These are phyloP conservation scores for Trichomonas vaginalis DNA, from an alignment of 208 protist genomes.

Conservation along the genomic window DNA sequence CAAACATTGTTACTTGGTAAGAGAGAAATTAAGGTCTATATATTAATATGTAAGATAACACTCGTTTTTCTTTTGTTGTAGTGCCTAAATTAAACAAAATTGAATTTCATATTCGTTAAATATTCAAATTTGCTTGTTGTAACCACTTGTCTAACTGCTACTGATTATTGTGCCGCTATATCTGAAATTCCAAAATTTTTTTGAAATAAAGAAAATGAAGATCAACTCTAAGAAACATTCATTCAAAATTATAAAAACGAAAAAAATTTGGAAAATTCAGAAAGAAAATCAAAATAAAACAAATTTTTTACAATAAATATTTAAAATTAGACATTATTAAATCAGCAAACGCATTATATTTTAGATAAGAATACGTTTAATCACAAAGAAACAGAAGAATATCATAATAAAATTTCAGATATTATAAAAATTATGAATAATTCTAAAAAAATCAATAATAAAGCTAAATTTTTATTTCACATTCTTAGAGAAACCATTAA, in stretches of 20 bases:
- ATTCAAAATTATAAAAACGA: neutral
- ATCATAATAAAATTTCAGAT: neutral
- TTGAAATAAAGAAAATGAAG: neutral
- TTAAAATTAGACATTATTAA: neutral
- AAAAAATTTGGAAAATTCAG: neutral
- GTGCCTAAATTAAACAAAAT: neutral
- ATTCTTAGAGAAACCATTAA: neutral
- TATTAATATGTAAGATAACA: neutral
- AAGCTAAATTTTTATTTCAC: neutral
- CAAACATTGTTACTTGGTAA: neutral
- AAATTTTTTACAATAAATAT: neutral
- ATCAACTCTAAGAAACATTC: neutral
- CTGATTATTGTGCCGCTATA: neutral
- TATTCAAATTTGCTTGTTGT: neutral
- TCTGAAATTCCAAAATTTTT: neutral
- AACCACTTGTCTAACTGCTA: neutral
- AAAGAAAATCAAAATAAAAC: neutral
- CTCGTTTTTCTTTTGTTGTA: neutral
- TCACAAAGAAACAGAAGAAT: neutral
- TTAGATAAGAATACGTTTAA: neutral
- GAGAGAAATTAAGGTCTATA: neutral
- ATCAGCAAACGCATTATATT: neutral
- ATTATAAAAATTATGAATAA: neutral
- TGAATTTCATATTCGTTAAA: neutral
- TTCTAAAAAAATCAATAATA: neutral